phyloP scores from a whole-genome alignment of 805 yeast species.

The Grigorovia humatica region DNA sequence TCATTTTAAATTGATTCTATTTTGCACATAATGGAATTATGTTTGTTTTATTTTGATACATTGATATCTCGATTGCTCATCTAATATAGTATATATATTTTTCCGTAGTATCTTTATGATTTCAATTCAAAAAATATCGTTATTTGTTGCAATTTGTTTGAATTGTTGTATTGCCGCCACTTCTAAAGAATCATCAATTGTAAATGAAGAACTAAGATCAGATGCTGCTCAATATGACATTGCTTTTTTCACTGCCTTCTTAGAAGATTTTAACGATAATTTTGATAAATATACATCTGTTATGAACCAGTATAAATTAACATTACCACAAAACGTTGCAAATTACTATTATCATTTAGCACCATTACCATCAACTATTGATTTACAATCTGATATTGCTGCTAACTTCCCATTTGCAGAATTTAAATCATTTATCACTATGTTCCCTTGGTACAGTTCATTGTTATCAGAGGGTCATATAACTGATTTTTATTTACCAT shows the following conservation, averaged over 20 bases:
- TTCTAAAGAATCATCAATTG: not conserved
- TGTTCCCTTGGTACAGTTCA: constrained; percentile 25
- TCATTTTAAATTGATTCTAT: too few relatives aligned
- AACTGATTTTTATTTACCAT: constrained; percentile 20
- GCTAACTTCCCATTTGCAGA: constrained; percentile 29
- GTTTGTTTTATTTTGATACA: not conserved
- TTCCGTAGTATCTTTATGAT: not conserved
- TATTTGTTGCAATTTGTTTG: not conserved
- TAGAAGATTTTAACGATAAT: constrained; percentile 25
- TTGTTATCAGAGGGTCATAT: constrained; percentile 12
- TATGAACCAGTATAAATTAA: constrained; percentile 24
- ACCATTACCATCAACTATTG: constrained; percentile 16
- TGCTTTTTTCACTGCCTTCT: constrained; percentile 24
- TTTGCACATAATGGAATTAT: too few relatives aligned
- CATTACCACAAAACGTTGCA: constrained; percentile 28
- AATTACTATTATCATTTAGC: constrained; percentile 28
- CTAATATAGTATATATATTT: not conserved
- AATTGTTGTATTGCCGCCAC: not conserved
- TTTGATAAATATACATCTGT: constrained; percentile 27
- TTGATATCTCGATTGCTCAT: not conserved
- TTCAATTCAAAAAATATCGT: too few relatives aligned
- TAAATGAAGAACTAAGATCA: constrained; percentile 4
- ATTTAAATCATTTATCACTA: constrained; percentile 29
- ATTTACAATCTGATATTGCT: constrained; percentile 21
- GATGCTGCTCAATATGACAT: constrained; percentile 28